These are phyloP conservation scores for Amanita phalloides DNA, from an alignment of 768 basidiomycete genomes.

Conservation along the genomic window DNA sequence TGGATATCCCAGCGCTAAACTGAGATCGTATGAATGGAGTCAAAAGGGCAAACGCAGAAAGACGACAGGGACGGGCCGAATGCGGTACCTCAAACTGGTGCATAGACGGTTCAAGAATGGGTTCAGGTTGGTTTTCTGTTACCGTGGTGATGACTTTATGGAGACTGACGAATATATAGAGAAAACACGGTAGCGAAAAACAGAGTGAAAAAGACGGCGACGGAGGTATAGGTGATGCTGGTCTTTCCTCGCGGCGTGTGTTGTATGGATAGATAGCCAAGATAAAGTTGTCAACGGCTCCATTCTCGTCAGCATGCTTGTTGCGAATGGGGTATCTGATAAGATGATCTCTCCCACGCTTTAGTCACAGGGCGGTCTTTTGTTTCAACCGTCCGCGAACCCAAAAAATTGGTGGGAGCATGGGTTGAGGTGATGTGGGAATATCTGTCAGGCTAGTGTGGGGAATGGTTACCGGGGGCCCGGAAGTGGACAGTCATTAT, in stretches of 20 bases:
- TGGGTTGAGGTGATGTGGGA: not conserved
- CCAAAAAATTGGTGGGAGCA: not conserved
- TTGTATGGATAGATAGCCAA: not conserved
- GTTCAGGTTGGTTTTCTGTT: constrained; percentile 53
- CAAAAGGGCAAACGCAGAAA: constrained; percentile 99
- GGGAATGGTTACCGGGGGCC: not conserved
- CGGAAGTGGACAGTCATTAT: not conserved
- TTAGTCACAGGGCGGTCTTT: not conserved
- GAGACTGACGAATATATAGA: constrained; percentile 24
- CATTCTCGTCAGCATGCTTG: too few species aligned
- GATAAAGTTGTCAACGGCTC: not conserved
- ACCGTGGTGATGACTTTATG: not conserved
- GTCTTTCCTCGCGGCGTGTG: not conserved
- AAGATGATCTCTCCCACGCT: not conserved
- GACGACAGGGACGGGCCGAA: constrained; percentile 96
- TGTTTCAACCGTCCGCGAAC: not conserved
- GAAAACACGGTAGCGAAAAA: constrained; percentile 91
- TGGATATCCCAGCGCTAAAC: constrained; percentile 92
- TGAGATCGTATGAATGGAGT: constrained; percentile 97
- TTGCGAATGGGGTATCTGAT: not conserved
- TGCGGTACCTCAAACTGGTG: constrained; percentile 88
- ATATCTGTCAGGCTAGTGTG: not conserved
- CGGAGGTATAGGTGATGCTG: constrained; percentile 21
- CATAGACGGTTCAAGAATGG: constrained; percentile 98
- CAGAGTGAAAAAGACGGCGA: constrained; percentile 51